Base-by-base conservation (phyloP, 2,329 filamentous ascomycete genomes). In the Didymellaceae sp. region DNA sequence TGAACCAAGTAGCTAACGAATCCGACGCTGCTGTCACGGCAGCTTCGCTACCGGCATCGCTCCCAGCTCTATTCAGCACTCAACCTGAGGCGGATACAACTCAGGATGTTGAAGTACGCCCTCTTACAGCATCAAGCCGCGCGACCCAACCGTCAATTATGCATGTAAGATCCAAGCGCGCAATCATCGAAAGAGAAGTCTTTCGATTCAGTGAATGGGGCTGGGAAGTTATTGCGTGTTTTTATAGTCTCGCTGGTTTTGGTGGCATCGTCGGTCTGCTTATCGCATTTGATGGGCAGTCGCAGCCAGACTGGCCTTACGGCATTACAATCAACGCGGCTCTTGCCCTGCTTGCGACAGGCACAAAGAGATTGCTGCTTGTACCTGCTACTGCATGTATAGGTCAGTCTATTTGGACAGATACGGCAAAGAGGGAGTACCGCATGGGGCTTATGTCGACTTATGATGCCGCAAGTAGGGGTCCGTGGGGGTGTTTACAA, bases 231-330 rank as follows among this genome's bases (percentile, higher is more conserved):
- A 9, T 14, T 28, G 37, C 22, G n/a, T 40, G 24, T 28, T 10
- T 40, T 3, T 14, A 5, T 8, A 40, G 37, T 16, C 37, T 40
- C 3, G 13, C 30, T 40, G 24, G 22, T n/a, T 43, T 43, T 33
- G n/a, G 5, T 18, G 28, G 4, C 7, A 32, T 16, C 2, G 18
- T 33, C 24, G 40, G 40, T 2, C 18, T 34, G 6, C 17, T 43
- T 4, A 18, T 6, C 10, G 30, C 30, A 2, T 43, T 32, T 33
- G 26, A 34, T 16, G 40, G 40, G 2, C 22, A 33, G 17, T 20
- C 40, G 6, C 26, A 43, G 26, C 40, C 40, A 43, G 26, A 10
- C 7, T 43, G 40, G 40, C 40, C 40, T 21, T 33, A 43, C n/a
- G 40, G 40, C 6, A 43, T 43, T 17, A 32, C 40, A 13, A 17